These are phyloP conservation scores for Nicotiana rustica DNA, from an alignment of 305 asterid genomes.

Conservation along the genomic window DNA sequence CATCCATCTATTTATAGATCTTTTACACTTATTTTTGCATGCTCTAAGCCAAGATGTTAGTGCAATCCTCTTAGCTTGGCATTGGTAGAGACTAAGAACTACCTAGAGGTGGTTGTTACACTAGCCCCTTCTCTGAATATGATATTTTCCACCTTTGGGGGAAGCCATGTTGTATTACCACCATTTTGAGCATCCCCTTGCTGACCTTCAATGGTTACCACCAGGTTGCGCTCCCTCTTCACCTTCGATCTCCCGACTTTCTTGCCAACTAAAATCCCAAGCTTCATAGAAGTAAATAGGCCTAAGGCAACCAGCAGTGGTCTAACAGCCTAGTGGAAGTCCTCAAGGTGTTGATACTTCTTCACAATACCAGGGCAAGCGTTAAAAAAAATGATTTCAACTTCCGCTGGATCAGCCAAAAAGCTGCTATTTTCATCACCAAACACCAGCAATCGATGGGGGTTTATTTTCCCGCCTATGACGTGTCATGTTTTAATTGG, in stretches of 20 bases:
- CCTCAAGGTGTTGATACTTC: constrained; percentile 89
- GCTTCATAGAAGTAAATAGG: constrained; percentile 75
- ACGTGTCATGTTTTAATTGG: too few relatives aligned
- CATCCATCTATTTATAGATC: constrained; percentile 34
- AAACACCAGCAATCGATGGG: constrained; percentile 41
- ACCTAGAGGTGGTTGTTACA: constrained; percentile 34
- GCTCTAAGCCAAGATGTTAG: constrained; percentile 28
- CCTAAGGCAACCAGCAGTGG: constrained; percentile 80
- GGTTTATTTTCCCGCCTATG: too few relatives aligned
- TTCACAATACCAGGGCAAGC: constrained; percentile 64
- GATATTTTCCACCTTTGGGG: constrained; percentile 68
- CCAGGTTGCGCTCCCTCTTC: constrained; percentile 43
- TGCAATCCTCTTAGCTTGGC: constrained; percentile 30
- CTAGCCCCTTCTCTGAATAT: constrained; percentile 61
- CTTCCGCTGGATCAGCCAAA: constrained; percentile 88
- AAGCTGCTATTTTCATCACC: constrained; percentile 50
- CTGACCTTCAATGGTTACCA: constrained; percentile 48
- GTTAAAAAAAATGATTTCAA: constrained; percentile 70
- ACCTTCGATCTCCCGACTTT: constrained; percentile 55
- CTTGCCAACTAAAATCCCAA: constrained; percentile 71
- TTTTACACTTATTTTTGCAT: neutral
- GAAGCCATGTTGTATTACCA: constrained; percentile 64
- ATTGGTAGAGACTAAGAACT: neutral
- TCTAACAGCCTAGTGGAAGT: constrained; percentile 94
- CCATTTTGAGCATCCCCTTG: constrained; percentile 50